Evolutionary conservation across 2,329 filamentous ascomycete species (phyloP).

Genomic region (Pyricularia pennisetigena): DNA sequence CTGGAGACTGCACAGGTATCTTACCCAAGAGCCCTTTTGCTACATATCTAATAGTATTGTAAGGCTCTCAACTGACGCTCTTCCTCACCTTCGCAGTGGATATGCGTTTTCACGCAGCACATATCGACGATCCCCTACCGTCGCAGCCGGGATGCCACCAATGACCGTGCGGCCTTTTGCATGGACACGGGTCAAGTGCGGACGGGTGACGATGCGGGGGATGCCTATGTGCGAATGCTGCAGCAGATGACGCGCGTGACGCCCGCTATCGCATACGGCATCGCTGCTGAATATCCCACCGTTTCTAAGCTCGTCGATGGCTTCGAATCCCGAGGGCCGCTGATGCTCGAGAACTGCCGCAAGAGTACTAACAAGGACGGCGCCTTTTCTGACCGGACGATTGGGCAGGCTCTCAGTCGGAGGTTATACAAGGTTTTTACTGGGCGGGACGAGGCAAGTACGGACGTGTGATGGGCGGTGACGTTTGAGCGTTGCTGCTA

Average conservation of each 20-base stretch:
- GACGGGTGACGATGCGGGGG: slow-evolving; percentile 52
- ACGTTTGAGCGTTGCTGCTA: not conserved
- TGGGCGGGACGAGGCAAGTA: slow-evolving; percentile 42
- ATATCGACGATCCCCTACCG: slow-evolving; percentile 69
- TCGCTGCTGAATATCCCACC: slow-evolving; percentile 49
- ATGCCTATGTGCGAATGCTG: slow-evolving; percentile 67
- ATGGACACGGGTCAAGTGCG: slow-evolving; percentile 72
- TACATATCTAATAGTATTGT: not conserved
- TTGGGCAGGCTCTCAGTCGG: slow-evolving; percentile 49
- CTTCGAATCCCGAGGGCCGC: slow-evolving; percentile 48
- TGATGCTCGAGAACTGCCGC: slow-evolving; percentile 50
- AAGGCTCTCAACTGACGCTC: not conserved
- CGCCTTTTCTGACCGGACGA: slow-evolving; percentile 37
- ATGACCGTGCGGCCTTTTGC: slow-evolving; percentile 55
- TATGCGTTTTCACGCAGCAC: slow-evolving; percentile 66
- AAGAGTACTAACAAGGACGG: slow-evolving; percentile 50
- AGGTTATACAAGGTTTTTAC: slow-evolving; percentile 52
- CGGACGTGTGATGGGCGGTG: slow-evolving; percentile 32
- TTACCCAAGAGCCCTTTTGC: not conserved
- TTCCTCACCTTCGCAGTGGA: slow-evolving; percentile 33
- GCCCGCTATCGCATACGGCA: slow-evolving; percentile 60
- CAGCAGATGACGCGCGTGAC: slow-evolving; percentile 67
- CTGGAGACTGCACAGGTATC: slow-evolving; percentile 51
- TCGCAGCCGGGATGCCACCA: slow-evolving; percentile 36
- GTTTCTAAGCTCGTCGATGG: slow-evolving; percentile 48